Conservation (phyloP, 345 rosid genomes). For the Camelina sativa region DNA sequence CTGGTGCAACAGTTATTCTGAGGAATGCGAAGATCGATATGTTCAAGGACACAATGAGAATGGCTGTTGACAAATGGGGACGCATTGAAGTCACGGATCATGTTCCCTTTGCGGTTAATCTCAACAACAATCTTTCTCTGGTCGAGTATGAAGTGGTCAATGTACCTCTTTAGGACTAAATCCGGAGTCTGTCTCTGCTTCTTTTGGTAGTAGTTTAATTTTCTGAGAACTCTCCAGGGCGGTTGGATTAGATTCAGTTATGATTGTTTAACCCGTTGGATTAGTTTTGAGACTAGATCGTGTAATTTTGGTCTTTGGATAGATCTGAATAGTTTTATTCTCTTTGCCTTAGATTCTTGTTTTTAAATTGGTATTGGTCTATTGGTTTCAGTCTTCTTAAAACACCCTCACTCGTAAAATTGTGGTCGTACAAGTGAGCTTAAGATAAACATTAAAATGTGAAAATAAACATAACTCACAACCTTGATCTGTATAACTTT, state of each 20-base stretch:
- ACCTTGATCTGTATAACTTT: constrained; percentile 30
- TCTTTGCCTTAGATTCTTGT: constrained; percentile 8
- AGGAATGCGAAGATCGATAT: constrained; percentile 60
- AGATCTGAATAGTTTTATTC: not conserved
- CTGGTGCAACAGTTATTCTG: constrained; percentile 48
- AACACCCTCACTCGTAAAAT: not conserved
- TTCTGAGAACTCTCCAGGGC: not conserved
- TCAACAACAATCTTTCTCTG: constrained; percentile 51
- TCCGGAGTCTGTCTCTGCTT: not conserved
- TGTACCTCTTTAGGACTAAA: constrained; percentile 24
- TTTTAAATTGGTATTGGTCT: not conserved
- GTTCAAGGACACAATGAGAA: constrained; percentile 57
- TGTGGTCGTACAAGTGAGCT: constrained; percentile 1
- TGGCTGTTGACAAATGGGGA: constrained; percentile 63
- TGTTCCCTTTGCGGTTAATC: constrained; percentile 47
- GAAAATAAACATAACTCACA: constrained; percentile 25
- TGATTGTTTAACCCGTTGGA: not conserved
- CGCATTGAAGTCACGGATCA: constrained; percentile 53
- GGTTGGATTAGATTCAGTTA: not conserved
- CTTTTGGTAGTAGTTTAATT: not conserved
- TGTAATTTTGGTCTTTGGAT: constrained; percentile 10
- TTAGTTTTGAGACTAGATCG: not conserved
- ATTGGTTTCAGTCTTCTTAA: not conserved
- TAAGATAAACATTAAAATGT: not conserved
- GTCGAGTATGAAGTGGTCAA: constrained; percentile 57